Conservation (phyloP, 2,329 filamentous ascomycete species). For the Fusarium redolens region DNA sequence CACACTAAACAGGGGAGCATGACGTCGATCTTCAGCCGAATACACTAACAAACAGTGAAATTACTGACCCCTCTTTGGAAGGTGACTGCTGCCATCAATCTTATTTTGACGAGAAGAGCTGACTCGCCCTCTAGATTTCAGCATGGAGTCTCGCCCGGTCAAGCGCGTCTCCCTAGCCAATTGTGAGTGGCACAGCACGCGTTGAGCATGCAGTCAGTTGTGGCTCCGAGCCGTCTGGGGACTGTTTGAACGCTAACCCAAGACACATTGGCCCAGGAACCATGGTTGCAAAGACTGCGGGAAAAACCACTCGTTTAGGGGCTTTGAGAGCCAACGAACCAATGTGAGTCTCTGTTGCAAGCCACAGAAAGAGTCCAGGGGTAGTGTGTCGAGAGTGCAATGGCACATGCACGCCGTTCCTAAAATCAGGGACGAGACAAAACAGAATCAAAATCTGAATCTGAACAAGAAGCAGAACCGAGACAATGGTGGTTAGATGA, state of each 20-base stretch:
- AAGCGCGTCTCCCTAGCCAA: conserved; percentile 24
- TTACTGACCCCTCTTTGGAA: conserved; percentile 24
- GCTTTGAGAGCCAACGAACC: conserved; percentile 16
- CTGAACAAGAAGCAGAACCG: conserved; percentile 15
- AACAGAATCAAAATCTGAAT: conserved; percentile 11
- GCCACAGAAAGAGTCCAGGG: conserved; percentile 32
- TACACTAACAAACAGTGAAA: conserved; percentile 11
- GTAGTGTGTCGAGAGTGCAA: neutral
- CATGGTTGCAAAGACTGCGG: conserved; percentile 10
- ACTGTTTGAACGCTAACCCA: conserved; percentile 28
- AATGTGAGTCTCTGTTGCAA: conserved; percentile 21
- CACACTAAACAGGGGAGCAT: conserved; percentile 23
- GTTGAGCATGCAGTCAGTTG: conserved; percentile 34
- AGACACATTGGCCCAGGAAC: conserved; percentile 43
- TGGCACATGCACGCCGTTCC: conserved; percentile 5
- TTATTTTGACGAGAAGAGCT: conserved; percentile 19
- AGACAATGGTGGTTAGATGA: conserved; percentile 18
- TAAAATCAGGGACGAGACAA: conserved; percentile 17
- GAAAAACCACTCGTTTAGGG: conserved; percentile 25
- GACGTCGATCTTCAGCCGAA: conserved; percentile 18
- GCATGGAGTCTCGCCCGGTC: neutral
- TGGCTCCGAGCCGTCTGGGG: conserved; percentile 33
- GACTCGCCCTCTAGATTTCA: conserved; percentile 20
- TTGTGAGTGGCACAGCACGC: conserved; percentile 16
- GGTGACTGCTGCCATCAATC: conserved; percentile 28